Base-by-base conservation (phyloP, 306 rosid species). In the Rosa chinensis region DNA sequence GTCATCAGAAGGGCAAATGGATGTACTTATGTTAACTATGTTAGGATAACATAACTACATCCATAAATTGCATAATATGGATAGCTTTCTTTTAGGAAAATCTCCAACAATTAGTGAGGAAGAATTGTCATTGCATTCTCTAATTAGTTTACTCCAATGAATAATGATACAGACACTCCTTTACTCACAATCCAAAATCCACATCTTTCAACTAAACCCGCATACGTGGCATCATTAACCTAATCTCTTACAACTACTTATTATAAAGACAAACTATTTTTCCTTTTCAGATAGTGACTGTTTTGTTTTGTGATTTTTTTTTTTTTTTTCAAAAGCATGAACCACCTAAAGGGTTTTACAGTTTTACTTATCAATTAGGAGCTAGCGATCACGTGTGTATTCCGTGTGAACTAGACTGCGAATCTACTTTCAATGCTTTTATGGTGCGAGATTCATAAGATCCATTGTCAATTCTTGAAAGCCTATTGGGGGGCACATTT, bases 171-270 rank as follows among this genome's bases (percentile, higher is more conserved):
- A 83, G 55, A 75, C 37, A 45, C 56, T 50, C 56, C 56, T 14
- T 50, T 16, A 72, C 89, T 83, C 78, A 73, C 86, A 87, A 87
- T 77, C 85, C 64, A 55, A 85, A 82, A 79, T 43, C 71, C 17
- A 42, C 21, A 47, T 45, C 20, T 16, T 10, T 80, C 75, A 50
- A 66, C 56, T 66, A 48, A 71, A 78, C 77, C 91, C 28, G 21
- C 66, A 47, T 1, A 78, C 37, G 70, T 87, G 89, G 78, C 87
- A 86, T 91, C 91, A 78, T 77, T 76, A 81, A 89, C 92, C 91
- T 86, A 87, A 85, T 86, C 82, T 18, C 5, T 78, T 43, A 20
- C 88, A 85, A 88, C 95, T 73, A 87, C 89, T 63, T 13, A 32
- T 63, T 5, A 28, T 13, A 62, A 69, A 59, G 80, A 83, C 82